phyloP scores from a whole-genome alignment of 2,329 filamentous ascomycete genomes.

The Venturia pyrina region DNA sequence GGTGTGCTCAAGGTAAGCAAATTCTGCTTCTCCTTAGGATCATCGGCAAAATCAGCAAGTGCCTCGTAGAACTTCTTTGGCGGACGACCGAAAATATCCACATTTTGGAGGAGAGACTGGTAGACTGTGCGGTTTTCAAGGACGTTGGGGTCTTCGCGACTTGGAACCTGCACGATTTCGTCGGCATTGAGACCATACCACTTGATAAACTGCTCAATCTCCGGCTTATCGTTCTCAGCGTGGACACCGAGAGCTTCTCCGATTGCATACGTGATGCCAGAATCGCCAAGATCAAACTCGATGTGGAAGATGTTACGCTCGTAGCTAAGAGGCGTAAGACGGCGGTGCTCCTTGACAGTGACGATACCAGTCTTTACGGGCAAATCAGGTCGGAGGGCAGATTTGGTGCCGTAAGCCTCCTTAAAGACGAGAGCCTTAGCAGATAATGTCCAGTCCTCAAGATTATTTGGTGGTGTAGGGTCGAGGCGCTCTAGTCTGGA shows the following conservation, averaged over 20 bases:
- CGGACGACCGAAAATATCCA: constrained; percentile 94
- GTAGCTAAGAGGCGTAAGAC: constrained; percentile 78
- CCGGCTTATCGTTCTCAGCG: constrained; percentile 75
- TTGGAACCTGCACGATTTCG: constrained; percentile 83
- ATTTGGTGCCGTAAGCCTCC: constrained; percentile 74
- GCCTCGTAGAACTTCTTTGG: constrained; percentile 97
- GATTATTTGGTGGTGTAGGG: constrained; percentile 51
- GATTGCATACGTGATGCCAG: constrained; percentile 91
- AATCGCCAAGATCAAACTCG: constrained; percentile 88
- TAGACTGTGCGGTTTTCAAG: constrained; percentile 86
- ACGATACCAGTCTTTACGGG: constrained; percentile 78
- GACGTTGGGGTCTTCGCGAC: constrained; percentile 63
- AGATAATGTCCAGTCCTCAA: constrained; percentile 70
- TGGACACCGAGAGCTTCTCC: constrained; percentile 95
- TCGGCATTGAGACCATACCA: constrained; percentile 78
- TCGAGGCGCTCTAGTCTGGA: constrained; percentile 68
- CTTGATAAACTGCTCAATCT: constrained; percentile 77
- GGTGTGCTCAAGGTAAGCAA: constrained; percentile 66
- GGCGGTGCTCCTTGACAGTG: constrained; percentile 88
- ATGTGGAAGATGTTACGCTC: constrained; percentile 99
- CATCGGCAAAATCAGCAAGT: constrained; percentile 73
- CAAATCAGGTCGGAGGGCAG: constrained; percentile 72
- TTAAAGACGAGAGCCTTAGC: constrained; percentile 89
- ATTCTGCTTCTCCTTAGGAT: constrained; percentile 72
- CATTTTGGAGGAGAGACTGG: constrained; percentile 81